Percentiles rank a stretch among this genome's conserved stretches.
Evolutionary conservation across 495 filamentous ascomycete species (phyloP).

Genomic region (Hyaloscypha bicolor): DNA sequence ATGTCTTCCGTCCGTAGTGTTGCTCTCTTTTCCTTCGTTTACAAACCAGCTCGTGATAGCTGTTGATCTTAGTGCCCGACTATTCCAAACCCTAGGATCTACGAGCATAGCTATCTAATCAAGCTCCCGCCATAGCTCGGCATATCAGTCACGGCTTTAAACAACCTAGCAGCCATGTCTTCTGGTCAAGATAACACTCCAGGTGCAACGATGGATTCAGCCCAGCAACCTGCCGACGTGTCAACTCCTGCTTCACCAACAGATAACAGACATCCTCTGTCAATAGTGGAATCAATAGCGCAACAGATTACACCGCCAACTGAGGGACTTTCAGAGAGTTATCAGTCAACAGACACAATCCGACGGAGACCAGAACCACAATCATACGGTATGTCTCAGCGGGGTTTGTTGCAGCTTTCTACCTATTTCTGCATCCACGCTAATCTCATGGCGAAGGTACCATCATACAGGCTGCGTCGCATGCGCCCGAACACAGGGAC

Average conservation of each 20-base stretch:
- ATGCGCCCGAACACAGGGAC: constrained; percentile 20
- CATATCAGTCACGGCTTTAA: not conserved
- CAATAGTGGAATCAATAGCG: constrained; percentile 36
- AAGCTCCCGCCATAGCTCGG: not conserved
- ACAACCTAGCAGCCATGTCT: constrained; percentile 18
- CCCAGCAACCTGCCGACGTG: constrained; percentile 19
- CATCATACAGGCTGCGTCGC: constrained; percentile 32
- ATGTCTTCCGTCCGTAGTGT: constrained; percentile 13
- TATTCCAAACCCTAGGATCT: not conserved
- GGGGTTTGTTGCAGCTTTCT: not conserved
- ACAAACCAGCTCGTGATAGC: not conserved
- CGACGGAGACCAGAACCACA: constrained; percentile 45
- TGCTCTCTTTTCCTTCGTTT: constrained; percentile 10
- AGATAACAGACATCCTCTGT: constrained; percentile 31
- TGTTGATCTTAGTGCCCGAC: constrained; percentile 5
- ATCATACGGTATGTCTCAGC: constrained; percentile 34
- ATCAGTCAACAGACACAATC: constrained; percentile 51
- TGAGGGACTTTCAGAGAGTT: constrained; percentile 36
- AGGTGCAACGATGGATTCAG: constrained; percentile 5
- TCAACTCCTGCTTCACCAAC: constrained; percentile 35
- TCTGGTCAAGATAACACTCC: constrained; percentile 22
- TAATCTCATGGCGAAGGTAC: constrained; percentile 32
- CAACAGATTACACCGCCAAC: constrained; percentile 14
- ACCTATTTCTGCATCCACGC: not conserved
- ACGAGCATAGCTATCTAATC: constrained; percentile 5